These are phyloP conservation scores for Tolypocladium paradoxum DNA, from an alignment of 2,329 filamentous ascomycete genomes.

Conservation along the genomic window DNA sequence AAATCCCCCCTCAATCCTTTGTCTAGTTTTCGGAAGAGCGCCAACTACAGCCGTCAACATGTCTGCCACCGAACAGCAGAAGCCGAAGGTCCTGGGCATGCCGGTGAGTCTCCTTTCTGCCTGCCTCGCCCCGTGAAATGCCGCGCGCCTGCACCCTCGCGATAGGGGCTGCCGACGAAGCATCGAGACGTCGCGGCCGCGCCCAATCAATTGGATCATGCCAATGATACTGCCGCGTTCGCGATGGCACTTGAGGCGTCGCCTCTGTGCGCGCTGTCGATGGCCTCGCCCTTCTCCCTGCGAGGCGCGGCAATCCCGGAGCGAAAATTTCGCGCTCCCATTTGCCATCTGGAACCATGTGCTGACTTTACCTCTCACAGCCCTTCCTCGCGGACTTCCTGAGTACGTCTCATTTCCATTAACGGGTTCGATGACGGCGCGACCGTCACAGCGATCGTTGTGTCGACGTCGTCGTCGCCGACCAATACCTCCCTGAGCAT, in stretches of 20 bases:
- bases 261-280: not conserved
- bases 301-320: not conserved
- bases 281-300: not conserved
- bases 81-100: slow-evolving; percentile 55
- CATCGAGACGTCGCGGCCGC: slow-evolving; percentile 4
- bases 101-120: slow-evolving; percentile 39
- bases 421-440: not conserved
- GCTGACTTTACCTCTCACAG: slow-evolving; percentile 38
- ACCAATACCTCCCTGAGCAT: slow-evolving; percentile 1
- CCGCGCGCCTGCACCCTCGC: slow-evolving; percentile 11
- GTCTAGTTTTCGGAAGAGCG: slow-evolving; percentile 30
- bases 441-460: not conserved
- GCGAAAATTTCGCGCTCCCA: slow-evolving; percentile 7
- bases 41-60: slow-evolving; percentile 36
- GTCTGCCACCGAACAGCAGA: slow-evolving; percentile 42
- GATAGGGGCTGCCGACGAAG: slow-evolving; percentile 8
- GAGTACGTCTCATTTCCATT: slow-evolving; percentile 57
- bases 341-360: slow-evolving; percentile 1
- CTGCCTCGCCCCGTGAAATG: slow-evolving; percentile 12
- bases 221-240: not conserved
- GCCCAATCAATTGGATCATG: slow-evolving; percentile 9
- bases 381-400: slow-evolving; percentile 97
- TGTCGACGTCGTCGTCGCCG: not conserved
- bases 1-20: slow-evolving; percentile 55
- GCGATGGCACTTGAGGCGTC: not conserved